These are phyloP conservation scores for Colletotrichum agaves DNA, from an alignment of 2,329 filamentous ascomycete species.

Conservation along the genomic window DNA sequence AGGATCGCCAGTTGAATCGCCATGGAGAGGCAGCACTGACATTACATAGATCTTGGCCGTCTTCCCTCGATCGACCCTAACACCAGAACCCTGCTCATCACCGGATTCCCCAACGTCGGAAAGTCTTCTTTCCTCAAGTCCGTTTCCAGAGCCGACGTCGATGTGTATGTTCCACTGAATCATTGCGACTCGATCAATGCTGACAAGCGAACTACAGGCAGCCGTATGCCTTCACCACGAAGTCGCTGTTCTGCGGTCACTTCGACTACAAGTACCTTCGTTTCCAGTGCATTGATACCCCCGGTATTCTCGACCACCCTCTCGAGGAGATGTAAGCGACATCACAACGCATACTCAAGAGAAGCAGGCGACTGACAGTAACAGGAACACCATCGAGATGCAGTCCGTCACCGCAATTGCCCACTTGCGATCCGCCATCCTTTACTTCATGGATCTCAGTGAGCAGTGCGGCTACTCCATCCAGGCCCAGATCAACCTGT, in stretches of 20 bases:
- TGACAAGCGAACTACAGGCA: conserved; percentile 90
- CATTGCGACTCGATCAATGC: background rate
- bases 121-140: conserved; percentile 93
- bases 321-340: conserved; percentile 78
- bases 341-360: background rate
- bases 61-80: conserved; percentile 98
- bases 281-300: conserved; percentile 94
- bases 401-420: conserved; percentile 98
- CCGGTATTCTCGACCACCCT: conserved; percentile 97
- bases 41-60: conserved; percentile 83
- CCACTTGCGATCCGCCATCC: conserved; percentile 91
- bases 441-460: conserved; percentile 98
- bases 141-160: conserved; percentile 34
- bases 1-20: conserved; percentile 50
- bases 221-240: conserved; percentile 98
- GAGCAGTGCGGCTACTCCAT: conserved; percentile 98
- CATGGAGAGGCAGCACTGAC: background rate
- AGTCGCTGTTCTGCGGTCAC: conserved; percentile 96
- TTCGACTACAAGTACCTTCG: conserved; percentile 96
- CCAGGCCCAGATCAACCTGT: conserved; percentile 90
- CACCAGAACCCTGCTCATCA: conserved; percentile 94
- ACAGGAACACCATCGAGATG: conserved; percentile 97
- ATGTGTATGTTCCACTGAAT: conserved; percentile 11
- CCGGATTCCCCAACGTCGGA: conserved; percentile 96
- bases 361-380: background rate